A percentile compares a stretch with the other conserved stretches of the same genome.
Conservation (phyloP, 1,284 basidiomycete species). For the Fomitiporia mediterranea region DNA sequence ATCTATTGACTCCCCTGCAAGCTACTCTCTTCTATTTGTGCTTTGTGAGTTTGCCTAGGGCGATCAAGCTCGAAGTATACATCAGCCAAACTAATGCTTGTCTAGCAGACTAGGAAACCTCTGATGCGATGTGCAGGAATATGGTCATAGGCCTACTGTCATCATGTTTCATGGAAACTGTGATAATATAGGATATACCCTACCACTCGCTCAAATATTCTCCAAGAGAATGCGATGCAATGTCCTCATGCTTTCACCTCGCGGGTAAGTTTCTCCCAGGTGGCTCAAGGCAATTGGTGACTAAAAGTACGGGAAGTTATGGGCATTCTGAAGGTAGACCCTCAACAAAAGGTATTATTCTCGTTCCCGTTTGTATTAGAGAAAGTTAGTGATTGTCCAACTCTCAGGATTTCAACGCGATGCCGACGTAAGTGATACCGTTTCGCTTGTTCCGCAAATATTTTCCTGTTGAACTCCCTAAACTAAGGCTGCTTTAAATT, state of each 20-base stretch:
- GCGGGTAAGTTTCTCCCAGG: conserved; percentile 30
- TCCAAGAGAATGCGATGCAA: conserved; percentile 39
- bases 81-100: too few relatives aligned
- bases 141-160: conserved; percentile 36
- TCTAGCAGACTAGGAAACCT: too few relatives aligned
- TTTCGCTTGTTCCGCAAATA: neutral
- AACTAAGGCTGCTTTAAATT: conserved; percentile 36
- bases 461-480: neutral
- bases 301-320: conserved; percentile 29
- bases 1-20: conserved; percentile 13
- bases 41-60: neutral
- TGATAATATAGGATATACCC: conserved; percentile 40
- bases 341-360: conserved; percentile 39
- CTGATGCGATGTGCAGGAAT: conserved; percentile 2
- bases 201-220: conserved; percentile 52
- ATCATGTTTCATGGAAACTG: conserved; percentile 48
- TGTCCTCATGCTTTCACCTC: conserved; percentile 44
- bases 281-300: neutral
- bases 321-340: conserved; percentile 42
- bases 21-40: neutral
- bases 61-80: too few relatives aligned
- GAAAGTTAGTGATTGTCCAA: neutral
- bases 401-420: conserved; percentile 37
- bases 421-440: conserved; percentile 30
- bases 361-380: neutral